Evolutionary conservation across 345 rosid genomes (phyloP).

Genomic region (Erucastrum elatum): DNA sequence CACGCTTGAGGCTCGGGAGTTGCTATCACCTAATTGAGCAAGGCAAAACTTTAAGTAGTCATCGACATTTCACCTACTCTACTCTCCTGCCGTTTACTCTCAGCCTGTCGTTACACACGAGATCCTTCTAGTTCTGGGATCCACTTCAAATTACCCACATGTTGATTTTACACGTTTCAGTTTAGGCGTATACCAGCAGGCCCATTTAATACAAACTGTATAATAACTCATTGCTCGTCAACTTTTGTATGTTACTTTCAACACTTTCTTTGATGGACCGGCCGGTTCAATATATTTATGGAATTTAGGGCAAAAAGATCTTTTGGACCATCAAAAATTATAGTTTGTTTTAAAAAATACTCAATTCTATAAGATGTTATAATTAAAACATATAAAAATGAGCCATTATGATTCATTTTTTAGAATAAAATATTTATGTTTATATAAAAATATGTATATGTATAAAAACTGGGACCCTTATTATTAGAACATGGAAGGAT

Average conservation of each 20-base stretch:
- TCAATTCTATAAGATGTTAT: not conserved
- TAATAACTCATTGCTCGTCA: constrained; percentile 43
- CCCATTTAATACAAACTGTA: not conserved
- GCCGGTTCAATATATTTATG: not conserved
- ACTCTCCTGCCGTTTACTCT: constrained; percentile 19
- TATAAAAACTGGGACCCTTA: not conserved
- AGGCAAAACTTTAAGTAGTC: constrained; percentile 33
- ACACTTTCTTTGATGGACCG: constrained; percentile 63
- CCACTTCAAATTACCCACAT: constrained; percentile 2
- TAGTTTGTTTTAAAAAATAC: not conserved
- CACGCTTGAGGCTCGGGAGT: constrained; percentile 35
- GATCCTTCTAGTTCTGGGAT: constrained; percentile 7
- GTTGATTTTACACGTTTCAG: not conserved
- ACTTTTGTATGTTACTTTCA: constrained; percentile 62
- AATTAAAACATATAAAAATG: not conserved
- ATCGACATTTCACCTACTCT: constrained; percentile 36
- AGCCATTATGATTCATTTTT: not conserved
- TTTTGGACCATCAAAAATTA: not conserved
- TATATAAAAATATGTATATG: not conserved
- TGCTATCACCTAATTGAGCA: constrained; percentile 32
- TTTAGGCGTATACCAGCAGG: not conserved
- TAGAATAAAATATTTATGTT: not conserved
- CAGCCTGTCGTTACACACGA: constrained; percentile 22
- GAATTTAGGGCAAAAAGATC: not conserved
- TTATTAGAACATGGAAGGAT: not conserved